These are phyloP conservation scores for Lyophyllum shimeji DNA, from an alignment of 768 basidiomycete species.

Conservation along the genomic window DNA sequence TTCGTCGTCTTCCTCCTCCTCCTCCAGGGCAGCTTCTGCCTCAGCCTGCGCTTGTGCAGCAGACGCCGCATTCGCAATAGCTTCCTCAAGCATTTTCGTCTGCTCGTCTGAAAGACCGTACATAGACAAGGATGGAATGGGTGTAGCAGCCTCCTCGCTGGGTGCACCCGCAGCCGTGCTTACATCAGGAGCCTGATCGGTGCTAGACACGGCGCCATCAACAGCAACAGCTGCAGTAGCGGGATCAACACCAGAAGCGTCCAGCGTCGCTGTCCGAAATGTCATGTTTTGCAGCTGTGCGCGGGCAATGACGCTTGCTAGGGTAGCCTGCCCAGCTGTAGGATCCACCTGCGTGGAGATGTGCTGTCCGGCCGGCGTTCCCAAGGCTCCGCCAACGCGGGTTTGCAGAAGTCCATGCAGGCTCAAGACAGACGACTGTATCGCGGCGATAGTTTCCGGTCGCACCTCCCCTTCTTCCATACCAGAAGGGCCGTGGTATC, in stretches of 20 bases:
- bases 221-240: not conserved
- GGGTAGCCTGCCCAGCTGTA: constrained; percentile 59
- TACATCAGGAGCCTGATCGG: not conserved
- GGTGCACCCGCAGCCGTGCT: not conserved
- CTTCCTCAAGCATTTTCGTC: constrained; percentile 64
- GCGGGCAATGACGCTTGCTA: constrained; percentile 73
- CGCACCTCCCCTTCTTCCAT: constrained; percentile 67
- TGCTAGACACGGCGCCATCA: not conserved
- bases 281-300: constrained; percentile 55
- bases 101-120: constrained; percentile 77
- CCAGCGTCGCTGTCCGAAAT: not conserved
- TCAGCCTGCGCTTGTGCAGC: constrained; percentile 79
- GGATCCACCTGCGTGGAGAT: constrained; percentile 38
- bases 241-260: not conserved
- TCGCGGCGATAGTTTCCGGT: constrained; percentile 42
- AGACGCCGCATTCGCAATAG: constrained; percentile 71
- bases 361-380: constrained; percentile 33
- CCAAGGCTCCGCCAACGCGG: constrained; percentile 57
- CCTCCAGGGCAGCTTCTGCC: constrained; percentile 74
- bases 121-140: constrained; percentile 51
- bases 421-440: constrained; percentile 51
- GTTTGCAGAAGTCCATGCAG: constrained; percentile 57
- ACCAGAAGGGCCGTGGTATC: constrained; percentile 26
- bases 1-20: constrained; percentile 57
- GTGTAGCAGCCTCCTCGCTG: constrained; percentile 14